phyloP scores from a whole-genome alignment of 2,329 filamentous ascomycete genomes.

The Penicillium digitatum region DNA sequence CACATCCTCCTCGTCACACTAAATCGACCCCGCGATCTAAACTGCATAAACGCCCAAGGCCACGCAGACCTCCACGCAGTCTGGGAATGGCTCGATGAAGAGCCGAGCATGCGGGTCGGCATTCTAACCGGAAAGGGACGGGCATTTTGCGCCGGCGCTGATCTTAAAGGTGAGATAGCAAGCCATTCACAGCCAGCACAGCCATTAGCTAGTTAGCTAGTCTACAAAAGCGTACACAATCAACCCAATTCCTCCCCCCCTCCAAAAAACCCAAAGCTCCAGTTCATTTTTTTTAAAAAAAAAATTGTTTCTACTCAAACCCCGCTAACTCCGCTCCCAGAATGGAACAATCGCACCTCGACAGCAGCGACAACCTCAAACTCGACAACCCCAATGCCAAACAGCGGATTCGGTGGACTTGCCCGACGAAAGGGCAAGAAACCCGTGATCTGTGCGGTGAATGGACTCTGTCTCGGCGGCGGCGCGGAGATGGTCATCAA shows the following conservation, averaged over 20 bases:
- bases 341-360: conserved; percentile 33
- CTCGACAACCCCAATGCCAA: conserved; percentile 19
- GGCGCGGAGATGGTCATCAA: conserved; percentile 74
- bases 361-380: conserved; percentile 8
- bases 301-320: background rate
- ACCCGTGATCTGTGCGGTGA: conserved; percentile 70
- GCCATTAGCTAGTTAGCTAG: too few relatives aligned
- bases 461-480: conserved; percentile 70
- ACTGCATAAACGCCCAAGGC: conserved; percentile 44
- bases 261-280: background rate
- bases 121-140: conserved; percentile 42
- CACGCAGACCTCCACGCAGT: conserved; percentile 42
- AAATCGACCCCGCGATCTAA: conserved; percentile 42
- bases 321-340: conserved; percentile 13
- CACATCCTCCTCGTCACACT: conserved; percentile 49
- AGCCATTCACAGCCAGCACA: too few relatives aligned
- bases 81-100: conserved; percentile 46
- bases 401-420: conserved; percentile 43
- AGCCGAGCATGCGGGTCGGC: conserved; percentile 40
- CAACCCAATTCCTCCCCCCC: background rate
- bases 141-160: conserved; percentile 46
- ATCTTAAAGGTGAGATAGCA: conserved; percentile 38
- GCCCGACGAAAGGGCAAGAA: conserved; percentile 53
- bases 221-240: background rate
- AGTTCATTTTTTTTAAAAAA: background rate